Percentiles rank a stretch among this genome's conserved stretches.
Evolutionary conservation across 2,329 filamentous ascomycete species (phyloP).

Genomic region (Knufia fluminis): DNA sequence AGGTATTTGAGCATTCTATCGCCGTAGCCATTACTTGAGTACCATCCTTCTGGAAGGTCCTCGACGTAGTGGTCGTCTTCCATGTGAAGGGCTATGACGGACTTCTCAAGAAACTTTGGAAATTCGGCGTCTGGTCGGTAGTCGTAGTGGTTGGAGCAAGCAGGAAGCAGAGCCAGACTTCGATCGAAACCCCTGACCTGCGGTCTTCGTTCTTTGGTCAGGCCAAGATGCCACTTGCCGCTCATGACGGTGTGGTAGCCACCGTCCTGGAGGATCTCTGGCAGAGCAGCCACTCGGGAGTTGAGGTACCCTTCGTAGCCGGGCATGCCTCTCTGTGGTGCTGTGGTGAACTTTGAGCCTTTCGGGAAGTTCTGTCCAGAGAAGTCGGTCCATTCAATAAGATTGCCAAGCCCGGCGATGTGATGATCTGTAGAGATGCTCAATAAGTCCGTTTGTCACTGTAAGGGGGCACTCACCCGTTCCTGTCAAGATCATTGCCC

Average conservation of each 20-base stretch:
- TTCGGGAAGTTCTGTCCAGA: slow-evolving; percentile 45
- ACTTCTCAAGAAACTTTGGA: slow-evolving; percentile 33
- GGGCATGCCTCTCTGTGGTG: slow-evolving; percentile 48
- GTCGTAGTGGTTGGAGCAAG: slow-evolving; percentile 50
- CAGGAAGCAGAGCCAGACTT: slow-evolving; percentile 52
- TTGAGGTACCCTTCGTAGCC: slow-evolving; percentile 59
- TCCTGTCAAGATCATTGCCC: slow-evolving; percentile 58
- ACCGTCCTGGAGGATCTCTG: slow-evolving; percentile 49
- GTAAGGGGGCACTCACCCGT: slow-evolving; percentile 46
- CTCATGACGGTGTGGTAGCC: slow-evolving; percentile 54
- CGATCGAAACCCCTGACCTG: slow-evolving; percentile 50
- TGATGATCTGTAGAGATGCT: slow-evolving; percentile 19
- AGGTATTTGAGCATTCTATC: slow-evolving; percentile 46
- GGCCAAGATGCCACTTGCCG: slow-evolving; percentile 56
- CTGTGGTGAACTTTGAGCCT: slow-evolving; percentile 42
- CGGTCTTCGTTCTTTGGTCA: slow-evolving; percentile 49
- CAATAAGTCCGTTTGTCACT: not conserved
- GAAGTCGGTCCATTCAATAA: slow-evolving; percentile 47
- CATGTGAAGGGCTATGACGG: slow-evolving; percentile 38
- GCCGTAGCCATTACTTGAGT: slow-evolving; percentile 46
- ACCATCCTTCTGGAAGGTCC: slow-evolving; percentile 43
- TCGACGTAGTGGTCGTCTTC: slow-evolving; percentile 37
- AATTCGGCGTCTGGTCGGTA: slow-evolving; percentile 38
- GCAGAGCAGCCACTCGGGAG: slow-evolving; percentile 48
- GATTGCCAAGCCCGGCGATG: slow-evolving; percentile 46